These are phyloP conservation scores for Phytophthora hibernalis DNA, from an alignment of 352 stramenopile species.

Conservation along the genomic window DNA sequence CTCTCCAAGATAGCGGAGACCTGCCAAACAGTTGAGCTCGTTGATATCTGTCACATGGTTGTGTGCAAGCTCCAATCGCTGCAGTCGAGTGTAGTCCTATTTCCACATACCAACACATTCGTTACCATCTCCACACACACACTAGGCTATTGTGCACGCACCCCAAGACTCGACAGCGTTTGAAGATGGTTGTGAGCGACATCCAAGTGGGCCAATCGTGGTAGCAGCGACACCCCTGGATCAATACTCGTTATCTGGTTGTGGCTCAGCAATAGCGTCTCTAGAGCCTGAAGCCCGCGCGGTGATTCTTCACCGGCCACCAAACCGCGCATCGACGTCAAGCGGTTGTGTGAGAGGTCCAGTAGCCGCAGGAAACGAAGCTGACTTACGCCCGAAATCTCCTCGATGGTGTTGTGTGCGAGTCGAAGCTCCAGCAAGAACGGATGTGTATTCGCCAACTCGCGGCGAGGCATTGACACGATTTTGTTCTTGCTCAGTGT, in stretches of 20 bases:
- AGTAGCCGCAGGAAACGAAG: conserved; percentile 73
- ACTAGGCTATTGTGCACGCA: conserved; percentile 26
- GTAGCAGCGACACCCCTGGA: conserved; percentile 43
- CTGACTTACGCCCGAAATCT: conserved; percentile 54
- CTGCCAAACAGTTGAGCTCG: conserved; percentile 64
- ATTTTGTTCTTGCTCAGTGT: conserved; percentile 65
- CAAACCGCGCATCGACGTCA: conserved; percentile 55
- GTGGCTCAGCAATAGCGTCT: conserved; percentile 58
- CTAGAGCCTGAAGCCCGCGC: conserved; percentile 50
- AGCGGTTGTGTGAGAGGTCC: conserved; percentile 72
- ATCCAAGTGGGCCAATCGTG: conserved; percentile 62
- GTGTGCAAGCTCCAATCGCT: conserved; percentile 60
- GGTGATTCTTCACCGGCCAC: conserved; percentile 3
- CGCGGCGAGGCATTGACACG: conserved; percentile 43
- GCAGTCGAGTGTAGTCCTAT: conserved; percentile 62
- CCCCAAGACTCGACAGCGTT: conserved; percentile 49
- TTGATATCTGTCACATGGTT: conserved; percentile 64
- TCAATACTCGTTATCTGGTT: conserved; percentile 66
- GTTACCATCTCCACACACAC: background rate
- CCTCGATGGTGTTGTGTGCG: conserved; percentile 61
- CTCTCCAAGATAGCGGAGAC: conserved; percentile 49
- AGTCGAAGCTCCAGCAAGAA: conserved; percentile 76
- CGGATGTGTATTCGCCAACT: conserved; percentile 54
- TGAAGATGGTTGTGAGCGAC: conserved; percentile 64
- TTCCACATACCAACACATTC: background rate